Base-by-base conservation (phyloP, 768 basidiomycete genomes). In the Fomitopsis serialis region DNA sequence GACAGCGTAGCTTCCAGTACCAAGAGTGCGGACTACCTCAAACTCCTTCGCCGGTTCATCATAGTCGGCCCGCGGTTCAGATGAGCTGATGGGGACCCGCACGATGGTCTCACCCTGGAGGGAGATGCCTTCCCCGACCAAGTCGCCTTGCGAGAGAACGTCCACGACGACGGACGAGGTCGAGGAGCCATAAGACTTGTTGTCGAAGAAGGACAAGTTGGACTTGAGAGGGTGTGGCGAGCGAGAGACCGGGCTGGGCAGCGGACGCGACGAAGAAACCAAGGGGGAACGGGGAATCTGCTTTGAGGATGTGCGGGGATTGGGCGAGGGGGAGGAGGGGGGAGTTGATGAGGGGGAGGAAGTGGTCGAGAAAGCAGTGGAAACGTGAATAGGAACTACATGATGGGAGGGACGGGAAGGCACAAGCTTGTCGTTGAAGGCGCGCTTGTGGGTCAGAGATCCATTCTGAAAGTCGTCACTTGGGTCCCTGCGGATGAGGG, bases 1-100 rank as follows among this genome's bases (percentile, higher is more conserved):
- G 63, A 93, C 89, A 15, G 94, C 94, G 66, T 96, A 97, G 57
- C 86, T 89, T 61, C 94, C 94, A 0, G 89, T 84, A 46, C 94
- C 94, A 49, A 96, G 81, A 57, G 82, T 82, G 53, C 89, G 76
- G 60, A 95, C 80, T 67, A 98, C 92, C 73, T 92, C 80, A 56
- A 95, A 92, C 59, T 85, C 82, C 21, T 68, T 73, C 15, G 84
- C 84, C 19, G 82, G 81, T 54, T 74, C 67, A 54, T 75, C 63
- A 47, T 70, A 65, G 22, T 68, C 66, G 23, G 66, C 58, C 27
- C 63, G 66, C 1, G 69, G 63, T 23, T 67, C 57, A 19, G 70
- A 64, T 42, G 73, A 65, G 58, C 69, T 70, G 54, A 75, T 69
- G 22, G 78, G 76, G 46, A 88, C 81, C 49, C 83, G 77, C 52